A percentile compares a stretch with the other conserved stretches of the same genome.
These are phyloP conservation scores for Saccharomycopsis sp. DNA, from an alignment of 805 yeast species.

Conservation along the genomic window DNA sequence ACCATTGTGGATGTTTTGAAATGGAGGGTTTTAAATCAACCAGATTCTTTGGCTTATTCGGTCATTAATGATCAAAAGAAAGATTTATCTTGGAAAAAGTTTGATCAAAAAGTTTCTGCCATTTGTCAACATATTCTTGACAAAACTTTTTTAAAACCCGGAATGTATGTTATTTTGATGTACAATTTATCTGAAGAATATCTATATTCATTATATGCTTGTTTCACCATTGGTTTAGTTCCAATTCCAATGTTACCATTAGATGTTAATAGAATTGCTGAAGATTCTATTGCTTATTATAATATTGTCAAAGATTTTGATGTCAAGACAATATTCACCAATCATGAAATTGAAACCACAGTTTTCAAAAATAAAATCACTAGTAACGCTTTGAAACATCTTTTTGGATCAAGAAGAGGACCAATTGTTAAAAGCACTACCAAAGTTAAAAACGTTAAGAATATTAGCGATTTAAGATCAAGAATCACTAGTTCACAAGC, in stretches of 20 bases:
- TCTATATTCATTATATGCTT: slow-evolving; percentile 74
- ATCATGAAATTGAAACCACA: slow-evolving; percentile 56
- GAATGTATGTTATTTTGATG: slow-evolving; percentile 69
- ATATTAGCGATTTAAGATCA: slow-evolving; percentile 16
- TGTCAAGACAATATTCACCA: slow-evolving; percentile 63
- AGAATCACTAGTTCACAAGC: slow-evolving; percentile 17
- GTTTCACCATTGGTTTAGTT: slow-evolving; percentile 69
- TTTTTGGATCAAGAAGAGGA: slow-evolving; percentile 25
- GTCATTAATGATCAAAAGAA: slow-evolving; percentile 30
- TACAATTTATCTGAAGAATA: slow-evolving; percentile 84
- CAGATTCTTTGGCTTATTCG: slow-evolving; percentile 72
- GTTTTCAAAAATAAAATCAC: slow-evolving; percentile 60
- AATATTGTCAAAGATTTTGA: slow-evolving; percentile 61
- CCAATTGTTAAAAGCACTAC: slow-evolving; percentile 59
- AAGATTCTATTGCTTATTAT: slow-evolving; percentile 60
- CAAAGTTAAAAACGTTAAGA: slow-evolving; percentile 34
- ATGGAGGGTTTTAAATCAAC: slow-evolving; percentile 62
- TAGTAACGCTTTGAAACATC: slow-evolving; percentile 44
- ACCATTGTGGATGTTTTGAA: slow-evolving; percentile 65
- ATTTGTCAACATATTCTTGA: slow-evolving; percentile 61
- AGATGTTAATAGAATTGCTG: slow-evolving; percentile 54
- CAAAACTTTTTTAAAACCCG: slow-evolving; percentile 53
- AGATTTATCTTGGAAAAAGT: slow-evolving; percentile 66
- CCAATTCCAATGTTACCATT: slow-evolving; percentile 71
- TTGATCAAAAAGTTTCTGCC: slow-evolving; percentile 68